Conservation (phyloP, 2,329 filamentous ascomycete species). For the Fusarium camptoceras region DNA sequence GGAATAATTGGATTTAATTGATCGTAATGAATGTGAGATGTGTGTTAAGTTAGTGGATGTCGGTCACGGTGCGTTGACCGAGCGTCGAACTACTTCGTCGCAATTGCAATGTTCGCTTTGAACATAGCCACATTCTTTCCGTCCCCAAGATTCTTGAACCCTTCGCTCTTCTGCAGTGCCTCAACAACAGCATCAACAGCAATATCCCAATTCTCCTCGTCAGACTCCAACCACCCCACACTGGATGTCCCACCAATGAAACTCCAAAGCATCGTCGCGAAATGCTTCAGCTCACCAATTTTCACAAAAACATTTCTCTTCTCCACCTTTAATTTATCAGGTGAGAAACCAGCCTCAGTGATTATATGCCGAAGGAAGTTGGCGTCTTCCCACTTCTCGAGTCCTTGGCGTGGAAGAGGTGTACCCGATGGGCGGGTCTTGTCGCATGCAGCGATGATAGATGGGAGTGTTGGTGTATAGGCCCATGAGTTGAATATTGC, state of each 20-base stretch:
- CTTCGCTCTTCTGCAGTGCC: not conserved
- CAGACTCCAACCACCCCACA: constrained; percentile 15
- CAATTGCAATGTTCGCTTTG: constrained; percentile 4
- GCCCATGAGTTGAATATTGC: constrained; percentile 16
- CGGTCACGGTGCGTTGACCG: rapidly evolving
- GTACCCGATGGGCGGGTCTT: constrained; percentile 1
- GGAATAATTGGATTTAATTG: not conserved
- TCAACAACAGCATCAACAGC: not conserved
- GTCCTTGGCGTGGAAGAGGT: not conserved
- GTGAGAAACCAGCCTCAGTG: not conserved
- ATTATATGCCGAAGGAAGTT: rapidly evolving
- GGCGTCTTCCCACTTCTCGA: constrained; percentile 12
- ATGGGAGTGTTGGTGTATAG: not conserved
- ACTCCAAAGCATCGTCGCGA: constrained; percentile 15
- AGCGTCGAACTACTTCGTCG: not conserved
- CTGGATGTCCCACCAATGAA: constrained; percentile 12
- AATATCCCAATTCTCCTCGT: constrained; percentile 13
- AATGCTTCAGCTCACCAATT: not conserved
- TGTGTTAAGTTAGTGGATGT: rapidly evolving
- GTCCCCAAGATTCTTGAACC: not conserved
- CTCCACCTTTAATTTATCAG: rapidly evolving
- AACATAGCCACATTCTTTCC: constrained; percentile 11
- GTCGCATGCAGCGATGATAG: not conserved
- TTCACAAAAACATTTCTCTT: not conserved
- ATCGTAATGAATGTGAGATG: rapidly evolving